A percentile compares a stretch with the other conserved stretches of the same genome.
Evolutionary conservation across 345 rosid species (phyloP).

Genomic region (Eucalyptus coolabah): DNA sequence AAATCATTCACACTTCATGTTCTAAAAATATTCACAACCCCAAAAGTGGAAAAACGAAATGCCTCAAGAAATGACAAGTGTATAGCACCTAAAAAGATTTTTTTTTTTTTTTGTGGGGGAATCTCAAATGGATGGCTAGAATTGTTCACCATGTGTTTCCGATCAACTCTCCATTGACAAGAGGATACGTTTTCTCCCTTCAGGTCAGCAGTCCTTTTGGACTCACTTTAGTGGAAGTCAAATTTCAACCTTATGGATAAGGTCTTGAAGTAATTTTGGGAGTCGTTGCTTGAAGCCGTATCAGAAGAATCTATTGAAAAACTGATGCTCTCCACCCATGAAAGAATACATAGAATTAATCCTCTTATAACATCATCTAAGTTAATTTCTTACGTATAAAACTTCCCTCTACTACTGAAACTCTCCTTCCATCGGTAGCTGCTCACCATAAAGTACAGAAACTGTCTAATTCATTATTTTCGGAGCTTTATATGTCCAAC

Average conservation of each 20-base stretch:
- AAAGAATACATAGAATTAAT: background rate
- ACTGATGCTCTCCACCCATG: background rate
- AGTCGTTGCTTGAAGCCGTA: background rate
- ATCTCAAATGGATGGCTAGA: background rate
- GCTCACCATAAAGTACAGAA: background rate
- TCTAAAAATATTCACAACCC: too few species aligned
- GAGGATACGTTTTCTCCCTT: background rate
- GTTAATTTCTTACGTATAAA: background rate
- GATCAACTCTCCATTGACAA: background rate
- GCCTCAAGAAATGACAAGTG: too few species aligned
- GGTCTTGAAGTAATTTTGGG: background rate
- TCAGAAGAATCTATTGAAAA: background rate
- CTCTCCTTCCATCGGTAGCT: background rate
- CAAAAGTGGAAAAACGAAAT: too few species aligned
- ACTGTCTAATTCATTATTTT: background rate
- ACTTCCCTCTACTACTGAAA: background rate
- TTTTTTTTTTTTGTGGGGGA: too few species aligned
- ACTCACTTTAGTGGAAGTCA: background rate
- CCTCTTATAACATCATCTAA: background rate
- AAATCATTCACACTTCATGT: rapidly evolving
- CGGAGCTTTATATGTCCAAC: background rate
- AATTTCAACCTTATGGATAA: background rate
- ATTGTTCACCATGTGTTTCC: background rate
- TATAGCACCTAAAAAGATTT: too few species aligned
- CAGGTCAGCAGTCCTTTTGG: background rate